Evolutionary conservation across 2,329 filamentous ascomycete species (phyloP).

Genomic region (Bisporella sp.): DNA sequence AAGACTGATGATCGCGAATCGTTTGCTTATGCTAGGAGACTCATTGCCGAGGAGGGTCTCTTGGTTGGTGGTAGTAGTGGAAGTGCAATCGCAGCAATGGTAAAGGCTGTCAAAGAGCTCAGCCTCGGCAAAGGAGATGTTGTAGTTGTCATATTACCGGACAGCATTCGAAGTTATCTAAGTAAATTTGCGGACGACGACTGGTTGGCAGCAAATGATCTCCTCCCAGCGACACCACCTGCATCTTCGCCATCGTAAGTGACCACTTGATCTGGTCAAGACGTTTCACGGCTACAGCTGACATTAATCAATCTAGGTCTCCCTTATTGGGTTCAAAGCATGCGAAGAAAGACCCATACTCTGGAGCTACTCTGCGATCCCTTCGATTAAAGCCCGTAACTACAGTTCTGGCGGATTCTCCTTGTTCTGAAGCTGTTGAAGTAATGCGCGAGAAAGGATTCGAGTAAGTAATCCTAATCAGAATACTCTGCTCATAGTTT

Average conservation of each 20-base stretch:
- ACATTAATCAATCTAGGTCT: slow-evolving; percentile 8
- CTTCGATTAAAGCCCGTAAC: slow-evolving; percentile 92
- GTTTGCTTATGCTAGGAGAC: slow-evolving; percentile 79
- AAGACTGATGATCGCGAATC: slow-evolving; percentile 93
- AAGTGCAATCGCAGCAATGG: slow-evolving; percentile 78
- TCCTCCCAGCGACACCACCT: slow-evolving; percentile 59
- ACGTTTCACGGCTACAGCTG: too few species aligned
- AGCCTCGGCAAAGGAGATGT: slow-evolving; percentile 76
- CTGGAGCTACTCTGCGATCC: slow-evolving; percentile 69
- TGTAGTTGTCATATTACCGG: slow-evolving; percentile 84
- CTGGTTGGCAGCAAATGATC: slow-evolving; percentile 95
- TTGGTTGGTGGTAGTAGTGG: slow-evolving; percentile 91
- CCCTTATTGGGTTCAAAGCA: slow-evolving; percentile 31
- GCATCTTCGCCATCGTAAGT: slow-evolving; percentile 29
- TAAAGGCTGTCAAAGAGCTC: slow-evolving; percentile 69
- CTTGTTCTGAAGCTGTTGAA: slow-evolving; percentile 85
- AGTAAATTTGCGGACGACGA: slow-evolving; percentile 99
- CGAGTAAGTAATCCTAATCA: slow-evolving; percentile 42
- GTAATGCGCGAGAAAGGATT: slow-evolving; percentile 98
- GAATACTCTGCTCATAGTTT: not conserved
- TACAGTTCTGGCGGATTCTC: slow-evolving; percentile 63
- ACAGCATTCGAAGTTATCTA: slow-evolving; percentile 95
- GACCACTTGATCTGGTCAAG: not conserved
- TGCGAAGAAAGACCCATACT: slow-evolving; percentile 57
- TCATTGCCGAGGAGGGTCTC: slow-evolving; percentile 92